Conservation (phyloP, 306 rosid species). For the Acacia melanoxylon region DNA sequence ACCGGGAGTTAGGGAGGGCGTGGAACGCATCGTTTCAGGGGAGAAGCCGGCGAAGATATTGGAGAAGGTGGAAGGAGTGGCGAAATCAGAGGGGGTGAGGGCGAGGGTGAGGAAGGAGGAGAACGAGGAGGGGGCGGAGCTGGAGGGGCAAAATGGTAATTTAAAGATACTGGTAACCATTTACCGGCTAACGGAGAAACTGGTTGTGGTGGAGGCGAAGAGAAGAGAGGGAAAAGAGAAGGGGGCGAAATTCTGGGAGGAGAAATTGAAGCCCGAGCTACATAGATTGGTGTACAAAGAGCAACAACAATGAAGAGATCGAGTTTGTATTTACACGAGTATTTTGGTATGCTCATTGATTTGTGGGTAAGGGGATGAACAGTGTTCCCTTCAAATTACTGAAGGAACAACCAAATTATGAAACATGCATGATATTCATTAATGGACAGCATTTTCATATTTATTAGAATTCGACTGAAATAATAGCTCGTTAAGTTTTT, state of each 20-base stretch:
- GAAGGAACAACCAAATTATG: too few relatives aligned
- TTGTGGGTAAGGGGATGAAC: too few relatives aligned
- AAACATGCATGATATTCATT: too few relatives aligned
- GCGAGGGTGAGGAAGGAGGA: conserved; percentile 43
- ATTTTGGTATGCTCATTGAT: too few relatives aligned
- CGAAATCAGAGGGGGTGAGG: conserved; percentile 29
- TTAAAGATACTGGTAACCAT: conserved; percentile 27
- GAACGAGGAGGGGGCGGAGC: conserved; percentile 37
- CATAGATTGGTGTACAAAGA: conserved; percentile 19
- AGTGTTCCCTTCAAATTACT: too few relatives aligned
- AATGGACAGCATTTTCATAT: too few relatives aligned
- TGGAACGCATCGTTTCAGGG: conserved; percentile 51
- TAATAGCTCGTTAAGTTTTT: too few relatives aligned
- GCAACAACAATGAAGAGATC: neutral
- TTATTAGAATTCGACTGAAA: too few relatives aligned
- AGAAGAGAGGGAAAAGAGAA: conserved; percentile 29
- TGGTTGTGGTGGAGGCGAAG: conserved; percentile 53
- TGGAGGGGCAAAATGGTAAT: conserved; percentile 53
- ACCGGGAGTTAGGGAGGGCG: conserved; percentile 30
- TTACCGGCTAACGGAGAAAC: conserved; percentile 52
- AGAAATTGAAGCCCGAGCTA: conserved; percentile 48
- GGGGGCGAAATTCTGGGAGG: conserved; percentile 42
- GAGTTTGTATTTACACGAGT: too few relatives aligned
- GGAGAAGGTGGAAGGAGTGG: conserved; percentile 39
- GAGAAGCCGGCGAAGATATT: conserved; percentile 42